Percentiles rank a stretch among this genome's conserved stretches.
These are phyloP conservation scores for Meira miltonrushii DNA, from an alignment of 1,284 basidiomycete species.

Conservation along the genomic window DNA sequence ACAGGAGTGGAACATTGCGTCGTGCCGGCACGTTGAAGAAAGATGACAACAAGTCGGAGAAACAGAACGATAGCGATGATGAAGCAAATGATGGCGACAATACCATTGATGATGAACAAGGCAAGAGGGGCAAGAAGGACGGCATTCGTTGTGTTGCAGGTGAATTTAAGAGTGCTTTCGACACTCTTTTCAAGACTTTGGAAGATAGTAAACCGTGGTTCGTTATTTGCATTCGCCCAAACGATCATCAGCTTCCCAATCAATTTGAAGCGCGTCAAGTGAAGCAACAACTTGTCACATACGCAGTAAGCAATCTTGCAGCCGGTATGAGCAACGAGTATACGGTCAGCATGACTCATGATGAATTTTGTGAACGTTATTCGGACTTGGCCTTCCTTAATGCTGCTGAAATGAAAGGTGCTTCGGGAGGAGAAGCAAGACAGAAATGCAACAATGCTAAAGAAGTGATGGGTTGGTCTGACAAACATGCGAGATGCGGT, in stretches of 20 bases:
- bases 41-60: slow-evolving; percentile 57
- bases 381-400: slow-evolving; percentile 34
- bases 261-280: slow-evolving; percentile 86
- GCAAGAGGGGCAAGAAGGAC: slow-evolving; percentile 17
- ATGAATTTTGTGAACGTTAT: slow-evolving; percentile 75
- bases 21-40: slow-evolving; percentile 53
- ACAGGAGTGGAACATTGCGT: slow-evolving; percentile 26
- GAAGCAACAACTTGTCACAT: slow-evolving; percentile 80
- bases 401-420: slow-evolving; percentile 55
- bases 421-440: slow-evolving; percentile 56
- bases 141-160: slow-evolving; percentile 66
- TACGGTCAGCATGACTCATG: slow-evolving; percentile 71
- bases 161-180: slow-evolving; percentile 75
- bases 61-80: slow-evolving; percentile 53
- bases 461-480: slow-evolving; percentile 64
- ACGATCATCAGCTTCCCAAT: slow-evolving; percentile 87
- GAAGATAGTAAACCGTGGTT: slow-evolving; percentile 88
- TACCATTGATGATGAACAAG: slow-evolving; percentile 10
- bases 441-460: slow-evolving; percentile 55
- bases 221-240: slow-evolving; percentile 86
- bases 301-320: slow-evolving; percentile 71
- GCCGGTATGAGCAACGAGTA: slow-evolving; percentile 43
- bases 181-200: slow-evolving; percentile 79
- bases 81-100: slow-evolving; percentile 26
- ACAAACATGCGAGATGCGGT: slow-evolving; percentile 73